Evolutionary conservation across 768 basidiomycete genomes (phyloP).

Genomic region (Phanerochaete sordida): DNA sequence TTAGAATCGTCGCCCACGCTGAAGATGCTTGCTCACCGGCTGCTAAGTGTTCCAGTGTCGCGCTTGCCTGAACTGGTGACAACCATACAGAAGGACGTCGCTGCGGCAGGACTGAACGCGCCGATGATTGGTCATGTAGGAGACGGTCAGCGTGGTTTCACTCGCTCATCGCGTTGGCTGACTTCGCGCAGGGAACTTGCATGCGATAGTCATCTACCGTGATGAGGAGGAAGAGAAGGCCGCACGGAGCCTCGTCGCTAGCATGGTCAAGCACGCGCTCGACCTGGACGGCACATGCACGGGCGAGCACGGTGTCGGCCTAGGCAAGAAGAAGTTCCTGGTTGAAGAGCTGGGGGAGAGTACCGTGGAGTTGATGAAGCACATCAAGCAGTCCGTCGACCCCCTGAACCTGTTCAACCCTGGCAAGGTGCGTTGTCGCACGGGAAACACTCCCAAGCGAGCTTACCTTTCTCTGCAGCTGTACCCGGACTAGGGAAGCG

Average conservation of each 20-base stretch:
- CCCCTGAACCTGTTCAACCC: slow-evolving; percentile 75
- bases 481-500: background rate
- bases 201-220: slow-evolving; percentile 34
- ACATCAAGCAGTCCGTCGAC: slow-evolving; percentile 71
- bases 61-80: slow-evolving; percentile 59
- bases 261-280: slow-evolving; percentile 68
- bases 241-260: slow-evolving; percentile 38
- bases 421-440: slow-evolving; percentile 49
- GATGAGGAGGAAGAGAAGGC: slow-evolving; percentile 32
- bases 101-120: slow-evolving; percentile 49
- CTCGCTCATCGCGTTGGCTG: background rate
- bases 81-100: slow-evolving; percentile 72
- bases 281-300: slow-evolving; percentile 74
- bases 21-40: background rate
- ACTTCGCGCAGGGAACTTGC: slow-evolving; percentile 37
- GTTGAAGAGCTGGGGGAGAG: slow-evolving; percentile 76
- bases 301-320: slow-evolving; percentile 85
- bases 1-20: slow-evolving; percentile 25
- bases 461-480: background rate
- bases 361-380: slow-evolving; percentile 82
- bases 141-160: slow-evolving; percentile 42
- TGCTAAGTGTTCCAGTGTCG: slow-evolving; percentile 55
- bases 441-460: background rate
- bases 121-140: slow-evolving; percentile 77
- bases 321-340: slow-evolving; percentile 83